phyloP scores from a whole-genome alignment of 352 stramenopile genomes.

The Phytophthora fragariaefolia region DNA sequence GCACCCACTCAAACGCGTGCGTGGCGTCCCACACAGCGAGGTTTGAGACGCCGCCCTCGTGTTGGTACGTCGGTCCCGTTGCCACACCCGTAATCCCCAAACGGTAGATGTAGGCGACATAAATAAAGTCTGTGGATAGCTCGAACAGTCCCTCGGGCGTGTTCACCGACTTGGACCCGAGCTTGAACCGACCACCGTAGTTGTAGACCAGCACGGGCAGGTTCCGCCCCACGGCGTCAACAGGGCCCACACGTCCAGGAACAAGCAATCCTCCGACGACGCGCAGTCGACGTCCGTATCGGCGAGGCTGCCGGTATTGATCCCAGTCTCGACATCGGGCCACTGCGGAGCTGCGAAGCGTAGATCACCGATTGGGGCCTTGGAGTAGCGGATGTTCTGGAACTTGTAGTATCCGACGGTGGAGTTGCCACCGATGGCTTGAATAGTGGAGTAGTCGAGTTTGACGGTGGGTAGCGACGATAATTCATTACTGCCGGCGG shows the following conservation, averaged over 20 bases:
- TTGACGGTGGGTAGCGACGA: slow-evolving; percentile 24
- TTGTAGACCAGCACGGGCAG: slow-evolving; percentile 44
- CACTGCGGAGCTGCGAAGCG: slow-evolving; percentile 34
- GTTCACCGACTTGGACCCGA: slow-evolving; percentile 25
- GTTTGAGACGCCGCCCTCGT: neutral
- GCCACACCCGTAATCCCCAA: neutral
- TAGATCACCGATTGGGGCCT: slow-evolving; percentile 29
- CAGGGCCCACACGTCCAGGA: slow-evolving; percentile 42
- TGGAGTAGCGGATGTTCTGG: slow-evolving; percentile 42
- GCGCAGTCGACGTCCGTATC: slow-evolving; percentile 32
- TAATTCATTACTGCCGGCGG: neutral
- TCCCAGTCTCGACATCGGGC: slow-evolving; percentile 29
- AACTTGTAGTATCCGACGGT: slow-evolving; percentile 44
- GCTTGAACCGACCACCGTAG: slow-evolving; percentile 36
- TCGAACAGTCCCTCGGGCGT: slow-evolving; percentile 34
- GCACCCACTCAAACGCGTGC: slow-evolving; percentile 43
- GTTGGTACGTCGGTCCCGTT: neutral
- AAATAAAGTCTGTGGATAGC: slow-evolving; percentile 6
- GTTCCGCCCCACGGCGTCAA: slow-evolving; percentile 24
- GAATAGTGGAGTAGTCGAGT: slow-evolving; percentile 40
- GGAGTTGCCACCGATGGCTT: slow-evolving; percentile 30
- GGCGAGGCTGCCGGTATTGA: slow-evolving; percentile 39
- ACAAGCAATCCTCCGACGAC: slow-evolving; percentile 28
- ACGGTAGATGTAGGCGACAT: neutral
- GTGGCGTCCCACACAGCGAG: slow-evolving; percentile 30